These are phyloP conservation scores for Protomyces inouyei DNA, from an alignment of 1,139 yeast species.

Conservation along the genomic window DNA sequence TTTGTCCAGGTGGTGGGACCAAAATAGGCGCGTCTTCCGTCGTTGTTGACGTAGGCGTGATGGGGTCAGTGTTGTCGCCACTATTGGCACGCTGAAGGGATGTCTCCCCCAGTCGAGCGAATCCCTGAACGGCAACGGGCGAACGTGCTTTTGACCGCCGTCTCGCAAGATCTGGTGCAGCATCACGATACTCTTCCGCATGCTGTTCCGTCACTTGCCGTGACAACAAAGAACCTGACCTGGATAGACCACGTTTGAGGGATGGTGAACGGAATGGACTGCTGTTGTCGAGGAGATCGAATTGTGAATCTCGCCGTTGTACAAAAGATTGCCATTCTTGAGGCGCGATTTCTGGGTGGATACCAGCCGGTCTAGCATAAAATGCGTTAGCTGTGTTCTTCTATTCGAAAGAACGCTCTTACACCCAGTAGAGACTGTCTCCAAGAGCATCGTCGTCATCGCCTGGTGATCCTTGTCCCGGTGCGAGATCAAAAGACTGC, in stretches of 20 bases:
- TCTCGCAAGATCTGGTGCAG: conserved; percentile 19
- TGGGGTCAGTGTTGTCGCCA: neutral
- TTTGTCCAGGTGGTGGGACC: conserved; percentile 21
- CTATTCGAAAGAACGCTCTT: neutral
- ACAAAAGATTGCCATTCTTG: conserved; percentile 26
- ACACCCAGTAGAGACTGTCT: conserved; percentile 17
- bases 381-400: neutral
- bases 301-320: conserved; percentile 7
- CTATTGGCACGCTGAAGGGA: neutral
- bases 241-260: conserved; percentile 6
- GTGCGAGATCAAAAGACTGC: conserved; percentile 4
- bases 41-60: neutral
- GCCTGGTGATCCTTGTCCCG: neutral
- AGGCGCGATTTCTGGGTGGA: conserved; percentile 25
- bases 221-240: conserved; percentile 15
- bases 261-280: neutral
- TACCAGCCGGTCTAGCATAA: conserved; percentile 12
- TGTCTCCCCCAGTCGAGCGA: neutral
- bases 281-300: neutral
- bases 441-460: conserved; percentile 6
- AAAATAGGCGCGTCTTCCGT: conserved; percentile 14
- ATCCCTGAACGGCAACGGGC: neutral
- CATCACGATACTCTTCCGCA: conserved; percentile 13
- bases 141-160: conserved; percentile 1
- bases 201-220: conserved; percentile 12